Percentiles rank a stretch among this genome's conserved stretches.
phyloP scores from a whole-genome alignment of 2,329 filamentous ascomycete species.

The Sarocladium brachiariae region DNA sequence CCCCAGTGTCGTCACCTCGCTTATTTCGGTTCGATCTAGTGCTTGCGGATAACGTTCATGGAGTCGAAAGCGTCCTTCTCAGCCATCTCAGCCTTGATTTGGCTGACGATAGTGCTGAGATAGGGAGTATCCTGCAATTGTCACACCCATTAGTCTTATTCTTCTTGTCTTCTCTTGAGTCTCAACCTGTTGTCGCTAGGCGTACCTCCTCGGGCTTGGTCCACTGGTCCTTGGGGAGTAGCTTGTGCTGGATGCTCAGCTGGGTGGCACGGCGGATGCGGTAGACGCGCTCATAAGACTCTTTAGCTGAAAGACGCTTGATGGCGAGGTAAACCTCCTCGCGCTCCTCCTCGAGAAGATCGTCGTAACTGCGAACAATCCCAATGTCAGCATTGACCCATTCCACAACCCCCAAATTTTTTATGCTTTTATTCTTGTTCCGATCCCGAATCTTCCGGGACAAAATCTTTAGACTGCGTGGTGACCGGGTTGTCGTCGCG shows the following conservation, averaged over 20 bases:
- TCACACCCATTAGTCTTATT: conserved; percentile 10
- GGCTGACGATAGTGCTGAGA: conserved; percentile 44
- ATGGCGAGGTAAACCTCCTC: conserved; percentile 80
- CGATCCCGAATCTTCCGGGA: no score
- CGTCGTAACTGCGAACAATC: conserved; percentile 68
- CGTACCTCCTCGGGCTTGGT: conserved; percentile 48
- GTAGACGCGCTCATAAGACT: conserved; percentile 95
- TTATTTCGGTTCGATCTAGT: conserved; percentile 25
- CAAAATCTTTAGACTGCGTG: no score
- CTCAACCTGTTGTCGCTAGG: not conserved
- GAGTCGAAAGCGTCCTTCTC: conserved; percentile 49
- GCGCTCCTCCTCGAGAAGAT: conserved; percentile 90
- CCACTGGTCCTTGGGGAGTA: conserved; percentile 56
- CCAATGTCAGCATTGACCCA: not conserved
- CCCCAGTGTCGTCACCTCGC: not conserved
- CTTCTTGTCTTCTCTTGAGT: not conserved
- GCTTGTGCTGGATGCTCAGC: conserved; percentile 56
- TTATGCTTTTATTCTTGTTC: no score
- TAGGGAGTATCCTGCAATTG: conserved; percentile 43
- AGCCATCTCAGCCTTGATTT: conserved; percentile 41
- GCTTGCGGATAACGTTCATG: conserved; percentile 42
- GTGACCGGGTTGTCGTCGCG: not conserved
- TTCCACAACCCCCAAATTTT: not conserved
- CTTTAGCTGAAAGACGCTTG: conserved; percentile 82
- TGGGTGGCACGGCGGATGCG: conserved; percentile 94